Evolutionary conservation across 805 yeast genomes (phyloP), one percentile per base, ranked within the genome.

Genomic region (Debaryomyces castellii): DNA sequence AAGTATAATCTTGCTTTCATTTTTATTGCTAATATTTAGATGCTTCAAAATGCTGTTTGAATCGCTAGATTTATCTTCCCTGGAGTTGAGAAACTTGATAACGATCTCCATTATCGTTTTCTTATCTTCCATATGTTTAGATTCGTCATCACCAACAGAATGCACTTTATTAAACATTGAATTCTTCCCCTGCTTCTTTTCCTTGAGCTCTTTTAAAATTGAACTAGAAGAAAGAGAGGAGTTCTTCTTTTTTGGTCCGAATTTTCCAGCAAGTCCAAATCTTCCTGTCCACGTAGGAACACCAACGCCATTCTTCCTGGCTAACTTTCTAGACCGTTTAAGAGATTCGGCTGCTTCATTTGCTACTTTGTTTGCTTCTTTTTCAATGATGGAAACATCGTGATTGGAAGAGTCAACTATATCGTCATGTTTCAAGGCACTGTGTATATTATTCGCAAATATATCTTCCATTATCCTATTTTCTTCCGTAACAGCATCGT

Each of bases 251-350:
- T 59, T 67, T 2, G 58, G 57, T 0, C 67, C 68, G 24, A 72
- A 64, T 52, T 73, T 78, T 1, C 96, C 97, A 0, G 96, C 96
- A 16, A 69, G 63, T 0, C 99, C 99, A 71, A 85, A 89, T 53
- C 80, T 80, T 0, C 99, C 99, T 0, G 99, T 92, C 95, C 97
- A 94, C 0, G 99, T 92, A 0, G 97, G 98, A 0, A 86, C 83
- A 4, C 96, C 96, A 24, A 91, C 72, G 21, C 55, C 60, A 40
- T 59, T 69, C 44, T 61, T 63, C 17, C 76, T 53, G 1, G 90
- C 73, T 18, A 67, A 60, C 39, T 67, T 72, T 34, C 90, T 66
- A 0, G 96, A 88, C 48, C 78, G 77, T 44, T 78, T 72, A 45
- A 87, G 62, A 0, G 83, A 84, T 16, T 67, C 68, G 0, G 83